phyloP scores from a whole-genome alignment of 2,329 filamentous ascomycete species.

The Aspergillus caelatus region DNA sequence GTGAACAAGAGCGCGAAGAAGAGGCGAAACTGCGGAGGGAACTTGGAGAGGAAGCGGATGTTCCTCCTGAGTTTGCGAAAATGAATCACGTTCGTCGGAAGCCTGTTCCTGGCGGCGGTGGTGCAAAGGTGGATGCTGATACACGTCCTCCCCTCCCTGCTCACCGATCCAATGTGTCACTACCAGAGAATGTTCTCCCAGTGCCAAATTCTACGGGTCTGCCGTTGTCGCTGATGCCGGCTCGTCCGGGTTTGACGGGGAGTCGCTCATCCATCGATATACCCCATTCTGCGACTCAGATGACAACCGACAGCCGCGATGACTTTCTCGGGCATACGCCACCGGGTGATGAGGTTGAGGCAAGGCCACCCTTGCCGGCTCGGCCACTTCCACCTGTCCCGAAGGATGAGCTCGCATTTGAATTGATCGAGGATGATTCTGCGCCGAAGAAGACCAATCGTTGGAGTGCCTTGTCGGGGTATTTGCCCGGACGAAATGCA shows the following conservation, averaged over 20 bases:
- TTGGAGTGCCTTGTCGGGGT: slow-evolving; percentile 34
- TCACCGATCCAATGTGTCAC: slow-evolving; percentile 23
- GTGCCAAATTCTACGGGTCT: slow-evolving; percentile 7
- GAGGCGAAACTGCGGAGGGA: slow-evolving; percentile 30
- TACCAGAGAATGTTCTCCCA: slow-evolving; percentile 14
- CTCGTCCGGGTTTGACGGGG: slow-evolving; percentile 14
- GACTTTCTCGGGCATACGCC: slow-evolving; percentile 6
- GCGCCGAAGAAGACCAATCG: slow-evolving; percentile 25
- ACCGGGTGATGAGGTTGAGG: not conserved
- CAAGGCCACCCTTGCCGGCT: slow-evolving; percentile 13
- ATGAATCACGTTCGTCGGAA: slow-evolving; percentile 45
- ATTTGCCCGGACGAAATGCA: slow-evolving; percentile 22
- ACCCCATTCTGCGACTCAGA: slow-evolving; percentile 1
- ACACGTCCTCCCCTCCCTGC: slow-evolving; percentile 20
- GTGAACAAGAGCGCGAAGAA: slow-evolving; percentile 40
- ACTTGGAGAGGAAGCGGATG: slow-evolving; percentile 23
- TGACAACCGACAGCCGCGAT: slow-evolving; percentile 6
- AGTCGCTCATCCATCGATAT: slow-evolving; percentile 1
- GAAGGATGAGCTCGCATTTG: slow-evolving; percentile 23
- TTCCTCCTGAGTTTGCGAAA: slow-evolving; percentile 32
- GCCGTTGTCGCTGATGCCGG: slow-evolving; percentile 18
- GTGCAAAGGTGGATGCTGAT: slow-evolving; percentile 16
- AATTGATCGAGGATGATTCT: slow-evolving; percentile 10
- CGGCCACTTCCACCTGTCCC: slow-evolving; percentile 35
- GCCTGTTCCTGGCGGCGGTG: slow-evolving; percentile 32